Base-by-base conservation (phyloP, 345 rosid genomes). In the Cardamine occulta region DNA sequence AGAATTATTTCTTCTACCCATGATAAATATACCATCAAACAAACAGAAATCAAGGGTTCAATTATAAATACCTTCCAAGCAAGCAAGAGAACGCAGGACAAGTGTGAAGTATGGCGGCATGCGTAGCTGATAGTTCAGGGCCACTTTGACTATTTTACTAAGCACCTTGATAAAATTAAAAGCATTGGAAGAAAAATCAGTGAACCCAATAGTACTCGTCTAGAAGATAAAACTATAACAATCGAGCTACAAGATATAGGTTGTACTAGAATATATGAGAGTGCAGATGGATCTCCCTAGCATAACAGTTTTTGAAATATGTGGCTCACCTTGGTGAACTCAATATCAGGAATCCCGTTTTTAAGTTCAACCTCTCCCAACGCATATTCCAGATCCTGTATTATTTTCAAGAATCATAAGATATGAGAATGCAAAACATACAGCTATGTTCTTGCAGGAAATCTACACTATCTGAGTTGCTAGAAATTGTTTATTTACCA, bases 51-150 rank as follows among this genome's bases (percentile, higher is more conserved):
- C 15, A 44, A 54, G 74, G 29, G 52, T 60, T 73, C n/a, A 11
- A 62, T 66, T 19, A 66, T 59, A 75, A 74, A 64, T 84, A 91
- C 98, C 98, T 88, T 94, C 98, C 39, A 94, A 80, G 79, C 97
- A 94, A 63, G 97, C 96, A 63, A 94, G 97, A 55, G 98, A 94
- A 32, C 98, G 94, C 54, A 94, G 84, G 79, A 91, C 88, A 78
- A 94, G 93, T 11, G 98, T 94, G 79, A 86, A 94, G 81, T 89
- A 94, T 66, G 97, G 97, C 5, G 97, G 98, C 98, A 94, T 94
- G 74, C 91, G 91, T 72, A 89, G 88, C 73, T 91, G 94, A 84
- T 88, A 87, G 73, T 91, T 94, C 83, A 94, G 75, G 56, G 98
- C 98, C 79, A 94, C 62, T 57, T 91, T 85, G 90, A 93, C 74